These are phyloP conservation scores for Phycomyces blakesleeanus DNA, from an alignment of 192 early-diverging fungal species.

Conservation along the genomic window DNA sequence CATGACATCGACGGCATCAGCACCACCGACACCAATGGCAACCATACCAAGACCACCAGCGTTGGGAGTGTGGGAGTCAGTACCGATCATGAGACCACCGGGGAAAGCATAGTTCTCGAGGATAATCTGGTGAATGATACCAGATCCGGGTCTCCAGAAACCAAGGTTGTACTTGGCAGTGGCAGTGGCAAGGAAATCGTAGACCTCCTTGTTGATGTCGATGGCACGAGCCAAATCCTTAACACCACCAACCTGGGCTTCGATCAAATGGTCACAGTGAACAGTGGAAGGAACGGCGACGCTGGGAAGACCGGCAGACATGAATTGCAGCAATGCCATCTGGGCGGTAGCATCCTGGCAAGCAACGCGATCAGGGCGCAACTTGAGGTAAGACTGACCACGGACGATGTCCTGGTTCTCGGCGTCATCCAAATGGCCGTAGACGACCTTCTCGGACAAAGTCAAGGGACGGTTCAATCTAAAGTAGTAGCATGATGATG, in stretches of 20 bases:
- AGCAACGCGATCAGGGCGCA: constrained; percentile 97
- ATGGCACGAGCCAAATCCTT: constrained; percentile 80
- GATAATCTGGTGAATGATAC: constrained; percentile 95
- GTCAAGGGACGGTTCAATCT: constrained; percentile 90
- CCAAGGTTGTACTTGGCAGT: constrained; percentile 91
- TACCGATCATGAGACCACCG: constrained; percentile 94
- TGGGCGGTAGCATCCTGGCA: constrained; percentile 99
- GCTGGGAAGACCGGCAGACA: constrained; percentile 83
- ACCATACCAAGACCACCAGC: constrained; percentile 96
- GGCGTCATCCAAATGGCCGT: constrained; percentile 96
- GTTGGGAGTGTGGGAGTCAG: constrained; percentile 97
- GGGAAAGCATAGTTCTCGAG: constrained; percentile 98
- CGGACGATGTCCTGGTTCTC: constrained; percentile 91
- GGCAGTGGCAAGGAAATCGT: constrained; percentile 81
- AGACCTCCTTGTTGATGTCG: constrained; percentile 91
- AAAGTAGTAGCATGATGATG: not conserved
- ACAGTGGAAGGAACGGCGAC: constrained; percentile 91
- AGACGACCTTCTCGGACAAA: constrained; percentile 96
- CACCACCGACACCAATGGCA: constrained; percentile 96
- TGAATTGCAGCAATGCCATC: constrained; percentile 97
- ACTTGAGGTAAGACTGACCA: constrained; percentile 89
- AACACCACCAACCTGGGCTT: constrained; percentile 80
- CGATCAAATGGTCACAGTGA: constrained; percentile 98
- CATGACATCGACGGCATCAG: constrained; percentile 99
- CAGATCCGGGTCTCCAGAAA: constrained; percentile 94